Base-by-base conservation (phyloP, 2,329 filamentous ascomycete genomes). In the Daldinia sp. region DNA sequence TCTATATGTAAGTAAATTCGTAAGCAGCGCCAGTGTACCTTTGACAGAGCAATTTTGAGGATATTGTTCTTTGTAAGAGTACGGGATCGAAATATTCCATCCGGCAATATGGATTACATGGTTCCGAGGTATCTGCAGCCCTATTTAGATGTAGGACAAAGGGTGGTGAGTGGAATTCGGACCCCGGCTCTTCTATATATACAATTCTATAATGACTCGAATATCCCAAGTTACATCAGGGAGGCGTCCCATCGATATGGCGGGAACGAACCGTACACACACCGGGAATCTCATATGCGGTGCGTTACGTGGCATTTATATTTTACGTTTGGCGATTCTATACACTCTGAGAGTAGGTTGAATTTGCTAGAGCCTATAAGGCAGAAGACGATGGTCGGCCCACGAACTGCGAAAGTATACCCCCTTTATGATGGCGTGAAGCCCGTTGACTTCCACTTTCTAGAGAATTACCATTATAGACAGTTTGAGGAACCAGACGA, bases 361-460 rank as follows among this genome's bases (percentile, higher is more conserved):
- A 2, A n/a, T 13, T 7, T 48, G 3, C 23, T 48, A 15, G 13
- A 26, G 6, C 12, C 44, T 48, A 28, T 9, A 18, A 39, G 60
- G 4, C 15, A 33, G 6, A 44, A 37, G 20, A 63, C 44, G 2
- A 35, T 53, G 44, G 1, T 13, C 6, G 60, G 44, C 13, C 35
- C 35, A 13, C 42, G 60, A 6, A 26, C 5, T 2, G 41, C 48
- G 6, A 15, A 46, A 5, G 18, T 56, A 4, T 42, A 56, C 30
- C 60, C 60, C n/a, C 30, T 53, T 15, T 63, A 67, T 37, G 59
- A 62, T 2, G 70, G 69, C 30, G n/a, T 39, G 15, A 28, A 4
- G 23, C 39, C 53, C 2, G n/a, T 60, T 7, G 69, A 66, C 59
- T 66, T 62, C 56, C 63, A 65, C 46, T 59, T 54, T 54, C 28